phyloP scores from a whole-genome alignment of 148 eudicot species.

The Heliamphora exappendiculata region DNA sequence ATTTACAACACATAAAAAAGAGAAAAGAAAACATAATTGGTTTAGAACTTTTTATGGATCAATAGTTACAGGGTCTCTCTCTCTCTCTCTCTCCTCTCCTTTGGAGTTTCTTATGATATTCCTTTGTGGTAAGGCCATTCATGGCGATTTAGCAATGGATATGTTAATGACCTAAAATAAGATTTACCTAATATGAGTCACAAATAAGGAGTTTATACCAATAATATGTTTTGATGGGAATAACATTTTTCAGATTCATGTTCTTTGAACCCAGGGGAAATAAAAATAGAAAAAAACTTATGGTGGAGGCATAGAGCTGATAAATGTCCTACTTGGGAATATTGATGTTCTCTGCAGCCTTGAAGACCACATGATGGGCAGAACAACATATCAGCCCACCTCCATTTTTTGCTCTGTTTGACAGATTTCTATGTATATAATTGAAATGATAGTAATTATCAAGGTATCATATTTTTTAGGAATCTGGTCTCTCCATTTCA shows the following conservation, averaged over 20 bases:
- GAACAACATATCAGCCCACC: not conserved
- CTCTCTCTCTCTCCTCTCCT: too few relatives aligned
- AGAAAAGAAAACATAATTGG: not conserved
- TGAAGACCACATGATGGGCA: not conserved
- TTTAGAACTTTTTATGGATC: not conserved
- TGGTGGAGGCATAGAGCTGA: not conserved
- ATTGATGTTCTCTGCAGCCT: not conserved
- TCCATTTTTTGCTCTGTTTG: not conserved
- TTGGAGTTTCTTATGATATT: constrained; percentile 11
- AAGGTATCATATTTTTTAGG: not conserved
- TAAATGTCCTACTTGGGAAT: not conserved
- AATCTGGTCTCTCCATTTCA: not conserved
- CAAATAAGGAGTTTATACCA: not conserved
- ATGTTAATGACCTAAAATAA: constrained; percentile 7
- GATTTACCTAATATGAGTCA: constrained; percentile 9
- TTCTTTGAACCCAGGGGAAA: not conserved
- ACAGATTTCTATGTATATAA: not conserved
- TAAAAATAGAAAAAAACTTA: not conserved
- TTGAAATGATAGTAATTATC: not conserved
- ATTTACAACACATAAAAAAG: not conserved
- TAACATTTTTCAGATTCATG: not conserved
- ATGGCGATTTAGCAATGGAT: constrained; percentile 21
- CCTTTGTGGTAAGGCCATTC: constrained; percentile 27
- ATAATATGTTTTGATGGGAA: not conserved
- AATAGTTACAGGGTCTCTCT: not conserved